phyloP scores from a whole-genome alignment of 352 stramenopile species.

The Globisporangium okanoganense region DNA sequence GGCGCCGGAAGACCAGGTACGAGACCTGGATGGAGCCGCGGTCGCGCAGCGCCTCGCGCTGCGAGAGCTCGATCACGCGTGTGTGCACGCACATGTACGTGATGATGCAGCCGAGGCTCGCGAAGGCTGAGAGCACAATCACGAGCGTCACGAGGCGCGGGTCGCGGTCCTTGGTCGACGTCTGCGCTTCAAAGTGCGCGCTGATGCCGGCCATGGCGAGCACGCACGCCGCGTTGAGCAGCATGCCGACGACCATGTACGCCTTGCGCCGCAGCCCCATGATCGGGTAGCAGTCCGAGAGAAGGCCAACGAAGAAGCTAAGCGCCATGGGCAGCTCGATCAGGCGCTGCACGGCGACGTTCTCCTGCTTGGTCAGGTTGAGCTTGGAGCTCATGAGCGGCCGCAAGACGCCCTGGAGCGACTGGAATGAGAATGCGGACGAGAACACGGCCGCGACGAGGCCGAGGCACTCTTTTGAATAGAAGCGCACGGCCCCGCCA shows the following conservation, averaged over 20 bases:
- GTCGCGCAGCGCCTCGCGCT: slow-evolving; percentile 32
- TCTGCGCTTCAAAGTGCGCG: slow-evolving; percentile 16
- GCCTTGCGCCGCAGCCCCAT: slow-evolving; percentile 86
- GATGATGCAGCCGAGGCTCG: slow-evolving; percentile 27
- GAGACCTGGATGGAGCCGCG: slow-evolving; percentile 31
- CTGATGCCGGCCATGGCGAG: slow-evolving; percentile 27
- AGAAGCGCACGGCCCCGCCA: slow-evolving; percentile 14
- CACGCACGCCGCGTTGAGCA: slow-evolving; percentile 9
- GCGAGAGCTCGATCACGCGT: slow-evolving; percentile 37
- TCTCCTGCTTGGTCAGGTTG: slow-evolving; percentile 15
- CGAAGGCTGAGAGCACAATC: slow-evolving; percentile 22
- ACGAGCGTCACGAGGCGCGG: slow-evolving; percentile 17
- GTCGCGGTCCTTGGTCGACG: not conserved
- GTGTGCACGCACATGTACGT: slow-evolving; percentile 37
- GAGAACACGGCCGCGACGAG: slow-evolving; percentile 20
- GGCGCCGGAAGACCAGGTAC: slow-evolving; percentile 34
- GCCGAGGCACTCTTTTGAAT: slow-evolving; percentile 18
- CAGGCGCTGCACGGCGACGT: slow-evolving; percentile 31
- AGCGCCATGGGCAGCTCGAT: slow-evolving; percentile 86
- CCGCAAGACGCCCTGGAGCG: slow-evolving; percentile 10
- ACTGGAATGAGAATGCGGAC: slow-evolving; percentile 19
- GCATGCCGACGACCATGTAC: slow-evolving; percentile 84
- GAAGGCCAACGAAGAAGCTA: slow-evolving; percentile 85
- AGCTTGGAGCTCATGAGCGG: slow-evolving; percentile 18
- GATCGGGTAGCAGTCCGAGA: slow-evolving; percentile 90